These are phyloP conservation scores for Gynandropsis gynandra DNA, from an alignment of 345 rosid species.

Conservation along the genomic window DNA sequence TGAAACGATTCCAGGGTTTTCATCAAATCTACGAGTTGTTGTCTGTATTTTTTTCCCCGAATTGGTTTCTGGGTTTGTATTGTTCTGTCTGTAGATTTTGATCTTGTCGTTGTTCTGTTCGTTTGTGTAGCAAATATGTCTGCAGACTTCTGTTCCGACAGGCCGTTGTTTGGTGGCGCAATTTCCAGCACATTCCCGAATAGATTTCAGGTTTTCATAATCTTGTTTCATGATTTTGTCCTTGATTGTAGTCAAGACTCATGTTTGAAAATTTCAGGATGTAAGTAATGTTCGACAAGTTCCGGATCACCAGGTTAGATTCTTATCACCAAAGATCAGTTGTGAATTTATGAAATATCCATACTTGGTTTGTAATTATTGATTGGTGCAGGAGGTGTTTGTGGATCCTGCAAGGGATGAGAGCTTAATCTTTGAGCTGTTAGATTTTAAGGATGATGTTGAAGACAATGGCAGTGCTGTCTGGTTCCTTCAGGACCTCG, in stretches of 20 bases:
- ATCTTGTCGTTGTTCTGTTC: neutral
- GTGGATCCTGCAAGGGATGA: conserved; percentile 75
- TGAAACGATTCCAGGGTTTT: too few species aligned
- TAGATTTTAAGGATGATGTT: conserved; percentile 65
- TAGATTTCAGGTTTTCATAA: conserved; percentile 45
- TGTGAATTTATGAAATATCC: neutral
- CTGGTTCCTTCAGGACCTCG: conserved; percentile 78
- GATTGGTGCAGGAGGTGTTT: conserved; percentile 57
- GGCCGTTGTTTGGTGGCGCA: conserved; percentile 61
- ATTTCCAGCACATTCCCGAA: conserved; percentile 40
- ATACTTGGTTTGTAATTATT: neutral
- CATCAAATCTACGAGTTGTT: too few species aligned
- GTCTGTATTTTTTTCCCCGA: neutral
- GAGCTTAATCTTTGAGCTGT: conserved; percentile 75
- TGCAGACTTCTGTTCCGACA: conserved; percentile 28
- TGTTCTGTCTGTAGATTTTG: neutral
- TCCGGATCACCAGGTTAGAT: conserved; percentile 66
- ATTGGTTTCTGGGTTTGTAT: too few species aligned
- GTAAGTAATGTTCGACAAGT: conserved; percentile 64
- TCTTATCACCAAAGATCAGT: neutral
- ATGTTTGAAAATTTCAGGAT: conserved; percentile 34
- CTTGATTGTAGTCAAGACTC: neutral
- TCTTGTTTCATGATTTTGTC: neutral
- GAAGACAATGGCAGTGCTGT: conserved; percentile 50
- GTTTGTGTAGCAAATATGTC: conserved; percentile 29